Conservation (phyloP, 2,329 filamentous ascomycete genomes). For the Aureobasidium sp. region DNA sequence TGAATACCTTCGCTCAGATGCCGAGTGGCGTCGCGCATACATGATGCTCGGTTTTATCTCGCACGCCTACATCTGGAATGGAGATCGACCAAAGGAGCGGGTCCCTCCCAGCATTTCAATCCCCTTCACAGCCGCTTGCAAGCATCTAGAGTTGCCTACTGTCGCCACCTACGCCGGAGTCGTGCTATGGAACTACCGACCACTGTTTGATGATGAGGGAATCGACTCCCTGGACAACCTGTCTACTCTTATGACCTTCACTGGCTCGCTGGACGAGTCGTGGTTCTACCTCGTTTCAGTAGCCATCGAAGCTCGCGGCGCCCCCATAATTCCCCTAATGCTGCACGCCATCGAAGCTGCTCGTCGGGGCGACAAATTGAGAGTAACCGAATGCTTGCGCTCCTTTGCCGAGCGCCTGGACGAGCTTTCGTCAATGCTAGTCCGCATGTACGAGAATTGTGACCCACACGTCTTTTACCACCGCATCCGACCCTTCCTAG, state of each 20-base stretch:
- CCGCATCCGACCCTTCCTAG: conserved; percentile 89
- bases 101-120: conserved; percentile 76
- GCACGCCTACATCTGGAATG: conserved; percentile 87
- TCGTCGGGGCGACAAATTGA: conserved; percentile 56
- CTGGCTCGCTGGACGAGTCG: conserved; percentile 88
- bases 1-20: conserved; percentile 66
- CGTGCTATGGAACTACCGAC: conserved; percentile 95
- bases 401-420: conserved; percentile 81
- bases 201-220: conserved; percentile 73
- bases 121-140: conserved; percentile 69
- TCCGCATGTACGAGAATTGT: conserved; percentile 91
- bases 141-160: conserved; percentile 68
- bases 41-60: conserved; percentile 68
- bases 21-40: conserved; percentile 88
- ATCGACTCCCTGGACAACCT: conserved; percentile 82
- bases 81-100: conserved; percentile 57
- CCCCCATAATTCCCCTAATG: conserved; percentile 80
- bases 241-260: conserved; percentile 80
- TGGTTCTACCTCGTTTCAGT: conserved; percentile 98
- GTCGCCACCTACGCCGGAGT: conserved; percentile 91
- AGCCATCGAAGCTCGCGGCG: conserved; percentile 87
- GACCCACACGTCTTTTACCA: conserved; percentile 93
- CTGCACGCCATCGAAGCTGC: conserved; percentile 76
- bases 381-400: conserved; percentile 68
- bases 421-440: conserved; percentile 67